Conservation (phyloP, 2,329 filamentous ascomycete genomes). For the Talaromyces pinophilus region DNA sequence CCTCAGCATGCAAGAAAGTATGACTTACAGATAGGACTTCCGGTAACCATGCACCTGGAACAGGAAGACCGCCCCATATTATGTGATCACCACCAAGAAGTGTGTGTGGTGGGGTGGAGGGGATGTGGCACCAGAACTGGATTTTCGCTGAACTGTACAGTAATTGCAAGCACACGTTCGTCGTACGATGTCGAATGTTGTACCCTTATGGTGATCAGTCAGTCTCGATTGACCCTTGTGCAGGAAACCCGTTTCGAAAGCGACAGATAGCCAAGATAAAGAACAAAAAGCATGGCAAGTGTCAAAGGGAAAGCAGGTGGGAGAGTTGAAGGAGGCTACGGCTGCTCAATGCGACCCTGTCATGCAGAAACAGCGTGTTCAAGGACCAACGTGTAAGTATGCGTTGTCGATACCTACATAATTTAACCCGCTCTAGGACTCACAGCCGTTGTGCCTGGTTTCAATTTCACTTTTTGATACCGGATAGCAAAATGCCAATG, state of each 20-base stretch:
- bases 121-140: neutral
- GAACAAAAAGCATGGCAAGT: neutral
- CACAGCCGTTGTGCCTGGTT: neutral
- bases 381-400: constrained; percentile 6
- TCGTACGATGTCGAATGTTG: neutral
- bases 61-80: neutral
- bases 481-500: neutral
- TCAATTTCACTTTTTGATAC: neutral
- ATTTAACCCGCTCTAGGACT: neutral
- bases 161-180: neutral
- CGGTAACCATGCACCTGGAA: neutral
- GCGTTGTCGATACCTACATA: constrained; percentile 4
- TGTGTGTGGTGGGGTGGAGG: constrained; percentile 12
- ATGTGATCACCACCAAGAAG: neutral
- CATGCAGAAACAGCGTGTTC: constrained; percentile 14
- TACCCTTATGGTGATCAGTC: neutral
- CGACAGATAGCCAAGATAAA: neutral
- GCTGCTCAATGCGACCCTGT: constrained; percentile 7
- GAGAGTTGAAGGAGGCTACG: neutral
- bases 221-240: neutral
- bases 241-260: neutral
- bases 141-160: neutral
- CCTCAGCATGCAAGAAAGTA: neutral
- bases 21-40: neutral
- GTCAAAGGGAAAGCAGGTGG: neutral